Base-by-base conservation (phyloP, 2,329 filamentous ascomycete species). In the Zalaria sp. region DNA sequence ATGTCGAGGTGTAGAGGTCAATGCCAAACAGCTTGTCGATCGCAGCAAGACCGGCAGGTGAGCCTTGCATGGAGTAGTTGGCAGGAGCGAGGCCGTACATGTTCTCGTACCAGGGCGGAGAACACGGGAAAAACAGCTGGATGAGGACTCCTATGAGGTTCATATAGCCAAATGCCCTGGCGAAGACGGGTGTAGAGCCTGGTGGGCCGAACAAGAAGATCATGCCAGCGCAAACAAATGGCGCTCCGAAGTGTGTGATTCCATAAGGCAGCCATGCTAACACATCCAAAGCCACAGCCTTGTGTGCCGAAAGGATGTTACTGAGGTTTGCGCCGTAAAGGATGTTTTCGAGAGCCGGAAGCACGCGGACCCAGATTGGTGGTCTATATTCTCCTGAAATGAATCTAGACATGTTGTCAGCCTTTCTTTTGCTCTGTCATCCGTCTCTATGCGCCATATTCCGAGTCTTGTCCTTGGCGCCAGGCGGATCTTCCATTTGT, bases 21-120 rank as follows among this genome's bases (percentile, higher is more conserved):
- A 94, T 72, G 35, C 88, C 87, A 46, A 95, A 79, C n/a, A 95
- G 74, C 57, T 80, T 73, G 64, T 96, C 89, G 43, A 96, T 82
- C 25, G 87, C 82, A 47, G 83, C 84, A 46, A 96, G 74, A 40
- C 89, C 89, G 8, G 88, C 89, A 1, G 89, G 87, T 37, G 85
- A 89, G 39, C 89, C 89, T 36, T 76, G 71, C 72, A 96, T 93
- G 37, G 83, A 83, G 64, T 95, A 95, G 53, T 91, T 86, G 38
- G 89, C 89, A 2, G 89, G 88, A 27, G 85, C 85, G 40, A 95
- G 69, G 10, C 89, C 89, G 60, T 94, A 86, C 54, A 83, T 72
- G 61, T 91, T 93, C 70, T 95, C 89, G 57, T 95, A 96, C 89
- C 89, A 96, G 1, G 89, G 89, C 26, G 89, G 85, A 25, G 88